These are phyloP conservation scores for Magnusiomyces clavatus DNA, from an alignment of 1,139 yeast species.

Conservation along the genomic window DNA sequence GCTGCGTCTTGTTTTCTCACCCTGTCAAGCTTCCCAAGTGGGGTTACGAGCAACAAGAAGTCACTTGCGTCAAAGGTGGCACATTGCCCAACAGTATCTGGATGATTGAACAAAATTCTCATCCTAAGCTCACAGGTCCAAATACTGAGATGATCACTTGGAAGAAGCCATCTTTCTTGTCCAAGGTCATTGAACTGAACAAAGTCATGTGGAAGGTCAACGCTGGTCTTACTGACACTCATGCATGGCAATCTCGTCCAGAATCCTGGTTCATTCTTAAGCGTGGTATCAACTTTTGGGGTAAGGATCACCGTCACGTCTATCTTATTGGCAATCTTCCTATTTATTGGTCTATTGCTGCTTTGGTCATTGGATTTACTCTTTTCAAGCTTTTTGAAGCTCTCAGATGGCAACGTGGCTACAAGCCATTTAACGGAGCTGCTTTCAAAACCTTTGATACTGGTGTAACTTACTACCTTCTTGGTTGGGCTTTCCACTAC, in stretches of 20 bases:
- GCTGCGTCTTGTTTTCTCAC: conserved; percentile 83
- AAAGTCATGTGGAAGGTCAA: conserved; percentile 88
- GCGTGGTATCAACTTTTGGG: conserved; percentile 97
- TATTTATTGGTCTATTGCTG: conserved; percentile 81
- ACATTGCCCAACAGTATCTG: conserved; percentile 66
- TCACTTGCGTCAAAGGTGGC: conserved; percentile 83
- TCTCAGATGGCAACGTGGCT: conserved; percentile 64
- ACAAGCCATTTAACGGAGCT: conserved; percentile 37
- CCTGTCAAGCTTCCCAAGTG: conserved; percentile 82
- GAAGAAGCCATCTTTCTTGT: conserved; percentile 52
- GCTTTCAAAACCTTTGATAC: conserved; percentile 63
- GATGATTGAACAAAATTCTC: conserved; percentile 73
- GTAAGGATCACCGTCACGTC: conserved; percentile 62
- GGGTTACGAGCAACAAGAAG: conserved; percentile 98
- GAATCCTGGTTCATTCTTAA: conserved; percentile 78
- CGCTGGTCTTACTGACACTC: conserved; percentile 76
- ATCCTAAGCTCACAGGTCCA: conserved; percentile 31
- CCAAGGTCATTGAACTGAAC: conserved; percentile 73
- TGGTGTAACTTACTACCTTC: conserved; percentile 56
- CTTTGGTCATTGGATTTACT: conserved; percentile 46
- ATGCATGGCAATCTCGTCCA: conserved; percentile 84
- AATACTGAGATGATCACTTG: conserved; percentile 54
- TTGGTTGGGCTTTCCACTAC: conserved; percentile 83
- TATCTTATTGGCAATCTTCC: conserved; percentile 88
- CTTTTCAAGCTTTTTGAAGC: conserved; percentile 48